A percentile compares a stretch with the other conserved stretches of the same genome.
Evolutionary conservation across 495 filamentous ascomycete genomes (phyloP).

Genomic region (Ramalina intermedia): DNA sequence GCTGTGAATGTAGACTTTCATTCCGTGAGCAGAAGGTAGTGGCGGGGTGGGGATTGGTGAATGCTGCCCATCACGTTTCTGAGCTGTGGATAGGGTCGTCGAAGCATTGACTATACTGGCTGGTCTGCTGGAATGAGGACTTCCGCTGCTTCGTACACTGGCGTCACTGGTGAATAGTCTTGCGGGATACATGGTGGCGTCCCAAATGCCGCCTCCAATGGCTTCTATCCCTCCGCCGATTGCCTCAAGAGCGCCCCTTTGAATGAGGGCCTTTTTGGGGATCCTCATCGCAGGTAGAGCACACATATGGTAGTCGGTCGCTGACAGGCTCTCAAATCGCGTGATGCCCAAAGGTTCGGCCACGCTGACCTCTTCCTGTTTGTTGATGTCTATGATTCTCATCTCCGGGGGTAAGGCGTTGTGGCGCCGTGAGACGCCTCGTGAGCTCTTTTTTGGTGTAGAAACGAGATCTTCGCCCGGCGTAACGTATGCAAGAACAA

Average conservation of each 20-base stretch:
- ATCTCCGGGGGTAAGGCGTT: slow-evolving; percentile 77
- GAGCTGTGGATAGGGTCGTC: slow-evolving; percentile 11
- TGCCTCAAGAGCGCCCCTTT: slow-evolving; percentile 55
- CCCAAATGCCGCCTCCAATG: slow-evolving; percentile 51
- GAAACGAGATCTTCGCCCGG: slow-evolving; percentile 43
- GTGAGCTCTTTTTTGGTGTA: slow-evolving; percentile 35
- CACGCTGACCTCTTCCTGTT: slow-evolving; percentile 60
- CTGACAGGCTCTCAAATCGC: slow-evolving; percentile 72
- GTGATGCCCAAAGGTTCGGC: slow-evolving; percentile 71
- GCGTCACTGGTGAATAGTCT: slow-evolving; percentile 75
- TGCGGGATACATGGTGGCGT: slow-evolving; percentile 70
- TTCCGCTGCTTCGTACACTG: slow-evolving; percentile 62
- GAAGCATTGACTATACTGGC: slow-evolving; percentile 29
- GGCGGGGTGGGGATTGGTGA: slow-evolving; percentile 22
- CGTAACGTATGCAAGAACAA: slow-evolving; percentile 79
- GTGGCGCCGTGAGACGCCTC: slow-evolving; percentile 48
- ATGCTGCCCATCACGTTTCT: slow-evolving; percentile 15
- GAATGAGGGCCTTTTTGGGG: slow-evolving; percentile 38
- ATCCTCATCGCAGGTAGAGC: slow-evolving; percentile 62
- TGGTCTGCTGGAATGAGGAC: slow-evolving; percentile 37
- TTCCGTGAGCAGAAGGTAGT: slow-evolving; percentile 41
- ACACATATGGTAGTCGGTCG: slow-evolving; percentile 82
- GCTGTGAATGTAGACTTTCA: slow-evolving; percentile 91
- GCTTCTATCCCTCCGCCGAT: slow-evolving; percentile 41
- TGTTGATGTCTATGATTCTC: slow-evolving; percentile 73